Conservation (phyloP, 169 alveolate genomes). For the Cystoisospora suis region DNA sequence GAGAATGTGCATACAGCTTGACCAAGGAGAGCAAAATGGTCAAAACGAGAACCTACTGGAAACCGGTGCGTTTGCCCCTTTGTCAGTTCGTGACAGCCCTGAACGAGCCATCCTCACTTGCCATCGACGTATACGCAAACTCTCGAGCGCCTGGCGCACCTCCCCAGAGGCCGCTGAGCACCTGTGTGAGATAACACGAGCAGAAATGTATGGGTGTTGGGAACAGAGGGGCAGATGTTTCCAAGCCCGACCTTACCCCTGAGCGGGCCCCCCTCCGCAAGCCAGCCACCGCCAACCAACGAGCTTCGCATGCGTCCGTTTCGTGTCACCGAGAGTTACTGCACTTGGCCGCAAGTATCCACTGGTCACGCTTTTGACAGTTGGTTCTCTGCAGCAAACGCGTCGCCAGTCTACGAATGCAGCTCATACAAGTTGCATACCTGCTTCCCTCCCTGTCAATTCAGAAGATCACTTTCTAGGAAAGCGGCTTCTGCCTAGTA, state of each 20-base stretch:
- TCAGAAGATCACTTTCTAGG: background rate
- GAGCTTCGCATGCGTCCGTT: background rate
- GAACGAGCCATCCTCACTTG: too few species aligned
- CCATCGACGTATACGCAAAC: conserved; percentile 3
- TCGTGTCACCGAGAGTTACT: too few species aligned
- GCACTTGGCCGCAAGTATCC: too few species aligned
- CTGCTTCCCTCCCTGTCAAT: too few species aligned
- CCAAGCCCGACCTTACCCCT: too few species aligned
- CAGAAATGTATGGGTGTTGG: background rate
- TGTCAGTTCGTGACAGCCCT: too few species aligned
- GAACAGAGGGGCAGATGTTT: too few species aligned
- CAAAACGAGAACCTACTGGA: background rate
- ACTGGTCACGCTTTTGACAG: too few species aligned
- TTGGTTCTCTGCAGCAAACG: too few species aligned
- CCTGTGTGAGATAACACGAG: background rate
- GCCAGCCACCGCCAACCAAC: background rate
- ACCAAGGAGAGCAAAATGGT: background rate
- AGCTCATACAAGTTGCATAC: too few species aligned
- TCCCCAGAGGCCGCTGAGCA: background rate
- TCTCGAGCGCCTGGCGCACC: background rate
- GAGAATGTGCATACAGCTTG: background rate
- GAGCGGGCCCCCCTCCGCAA: background rate
- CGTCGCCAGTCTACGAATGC: too few species aligned
- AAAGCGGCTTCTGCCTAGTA: background rate
- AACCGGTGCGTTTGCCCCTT: background rate